Conservation (phyloP, 192 early-diverging fungal genomes). For the Mortierella antarctica region DNA sequence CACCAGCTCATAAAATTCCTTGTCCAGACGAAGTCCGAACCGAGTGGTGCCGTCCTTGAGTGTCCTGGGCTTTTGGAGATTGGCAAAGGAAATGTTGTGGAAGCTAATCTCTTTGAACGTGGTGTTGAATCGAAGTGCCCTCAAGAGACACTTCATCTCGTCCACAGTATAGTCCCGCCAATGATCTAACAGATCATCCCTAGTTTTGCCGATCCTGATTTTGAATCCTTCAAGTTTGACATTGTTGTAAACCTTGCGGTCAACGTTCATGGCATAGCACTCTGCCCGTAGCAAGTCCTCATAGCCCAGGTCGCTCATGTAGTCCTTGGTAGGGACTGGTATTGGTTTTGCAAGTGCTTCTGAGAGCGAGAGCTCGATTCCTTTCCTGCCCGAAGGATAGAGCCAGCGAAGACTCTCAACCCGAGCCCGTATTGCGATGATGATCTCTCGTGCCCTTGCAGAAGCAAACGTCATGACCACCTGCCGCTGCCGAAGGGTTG, state of each 20-base stretch:
- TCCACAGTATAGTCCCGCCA: slow-evolving; percentile 39
- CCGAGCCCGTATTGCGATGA: slow-evolving; percentile 44
- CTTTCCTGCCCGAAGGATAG: slow-evolving; percentile 41
- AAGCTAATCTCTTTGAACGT: slow-evolving; percentile 51
- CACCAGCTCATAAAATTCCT: slow-evolving; percentile 49
- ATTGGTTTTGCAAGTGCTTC: slow-evolving; percentile 30
- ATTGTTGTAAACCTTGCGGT: slow-evolving; percentile 32
- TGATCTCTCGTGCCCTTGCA: slow-evolving; percentile 44
- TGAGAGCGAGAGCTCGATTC: slow-evolving; percentile 36
- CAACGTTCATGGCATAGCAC: slow-evolving; percentile 44
- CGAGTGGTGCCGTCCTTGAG: slow-evolving; percentile 44
- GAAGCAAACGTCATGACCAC: slow-evolving; percentile 47
- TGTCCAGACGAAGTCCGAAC: slow-evolving; percentile 47
- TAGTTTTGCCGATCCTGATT: slow-evolving; percentile 18
- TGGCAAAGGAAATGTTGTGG: slow-evolving; percentile 38
- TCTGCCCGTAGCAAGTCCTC: slow-evolving; percentile 50
- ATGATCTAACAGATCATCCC: not conserved
- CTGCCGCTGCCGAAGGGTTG: slow-evolving; percentile 38
- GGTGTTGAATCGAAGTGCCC: slow-evolving; percentile 51
- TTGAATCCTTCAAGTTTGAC: slow-evolving; percentile 26
- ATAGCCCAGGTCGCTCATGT: slow-evolving; percentile 37
- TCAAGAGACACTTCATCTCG: slow-evolving; percentile 51
- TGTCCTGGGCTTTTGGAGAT: slow-evolving; percentile 32
- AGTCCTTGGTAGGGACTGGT: slow-evolving; percentile 44
- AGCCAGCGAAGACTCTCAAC: slow-evolving; percentile 51